phyloP scores from a whole-genome alignment of 2,329 filamentous ascomycete genomes.

The Fusarium buxicola region DNA sequence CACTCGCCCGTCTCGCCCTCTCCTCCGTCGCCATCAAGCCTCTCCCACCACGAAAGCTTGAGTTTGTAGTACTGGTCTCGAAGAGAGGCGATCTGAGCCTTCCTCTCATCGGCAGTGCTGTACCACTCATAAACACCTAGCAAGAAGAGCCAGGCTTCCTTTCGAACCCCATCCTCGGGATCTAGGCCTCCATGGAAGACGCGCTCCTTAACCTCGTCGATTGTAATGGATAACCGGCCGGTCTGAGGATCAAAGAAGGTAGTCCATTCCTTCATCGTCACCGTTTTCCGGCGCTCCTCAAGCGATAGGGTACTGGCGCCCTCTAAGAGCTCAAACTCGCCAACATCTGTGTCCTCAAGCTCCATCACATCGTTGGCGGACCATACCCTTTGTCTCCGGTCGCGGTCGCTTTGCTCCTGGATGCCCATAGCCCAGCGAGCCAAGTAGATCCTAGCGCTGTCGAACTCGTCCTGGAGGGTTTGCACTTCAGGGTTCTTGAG shows the following conservation, averaged over 20 bases:
- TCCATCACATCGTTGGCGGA: conserved; percentile 92
- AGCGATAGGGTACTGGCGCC: conserved; percentile 79
- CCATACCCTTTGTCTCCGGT: conserved; percentile 88
- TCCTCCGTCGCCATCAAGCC: conserved; percentile 83
- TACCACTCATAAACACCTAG: conserved; percentile 95
- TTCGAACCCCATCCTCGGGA: conserved; percentile 88
- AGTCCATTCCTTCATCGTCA: conserved; percentile 90
- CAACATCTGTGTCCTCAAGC: conserved; percentile 93
- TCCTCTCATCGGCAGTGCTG: conserved; percentile 86
- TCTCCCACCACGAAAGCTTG: conserved; percentile 97
- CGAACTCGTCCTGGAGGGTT: conserved; percentile 95
- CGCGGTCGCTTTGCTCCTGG: conserved; percentile 93
- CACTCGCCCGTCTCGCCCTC: conserved; percentile 88
- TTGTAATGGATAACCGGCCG: conserved; percentile 81
- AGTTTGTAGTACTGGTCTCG: conserved; percentile 94
- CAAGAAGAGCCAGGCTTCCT: conserved; percentile 96
- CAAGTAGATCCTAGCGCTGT: conserved; percentile 93
- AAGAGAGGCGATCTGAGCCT: conserved; percentile 83
- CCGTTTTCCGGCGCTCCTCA: conserved; percentile 79
- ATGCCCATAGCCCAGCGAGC: conserved; percentile 99
- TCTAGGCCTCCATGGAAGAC: conserved; percentile 95
- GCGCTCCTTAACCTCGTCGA: conserved; percentile 96
- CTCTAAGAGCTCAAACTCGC: conserved; percentile 94
- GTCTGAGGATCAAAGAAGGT: conserved; percentile 83
- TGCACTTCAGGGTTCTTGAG: conserved; percentile 94